Conservation (phyloP, 2,329 filamentous ascomycete species). For the Alternaria solani region DNA sequence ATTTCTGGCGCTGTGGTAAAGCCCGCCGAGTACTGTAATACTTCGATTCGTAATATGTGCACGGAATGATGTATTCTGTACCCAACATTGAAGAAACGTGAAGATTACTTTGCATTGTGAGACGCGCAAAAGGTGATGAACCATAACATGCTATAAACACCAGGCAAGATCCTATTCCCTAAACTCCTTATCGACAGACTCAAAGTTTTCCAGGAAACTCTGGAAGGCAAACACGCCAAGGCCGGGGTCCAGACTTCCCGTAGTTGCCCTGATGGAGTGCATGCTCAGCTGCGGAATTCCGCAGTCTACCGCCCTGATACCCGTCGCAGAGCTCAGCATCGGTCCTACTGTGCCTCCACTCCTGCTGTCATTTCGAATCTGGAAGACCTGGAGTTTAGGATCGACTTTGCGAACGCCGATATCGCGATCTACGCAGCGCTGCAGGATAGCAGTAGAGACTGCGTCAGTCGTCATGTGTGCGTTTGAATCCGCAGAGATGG, state of each 20-base stretch:
- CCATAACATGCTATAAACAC: not conserved
- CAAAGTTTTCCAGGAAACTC: conserved; percentile 86
- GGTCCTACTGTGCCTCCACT: conserved; percentile 96
- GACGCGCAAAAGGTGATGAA: not conserved
- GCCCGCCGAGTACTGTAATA: conserved; percentile 2
- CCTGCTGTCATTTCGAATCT: conserved; percentile 90
- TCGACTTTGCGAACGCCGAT: conserved; percentile 55
- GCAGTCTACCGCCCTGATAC: conserved; percentile 83
- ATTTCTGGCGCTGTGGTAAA: conserved; percentile 3
- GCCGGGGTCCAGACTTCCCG: conserved; percentile 84
- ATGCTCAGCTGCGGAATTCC: conserved; percentile 92
- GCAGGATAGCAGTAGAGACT: conserved; percentile 81
- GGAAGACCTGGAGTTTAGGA: conserved; percentile 84
- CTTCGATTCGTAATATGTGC: conserved; percentile 9
- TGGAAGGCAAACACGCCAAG: conserved; percentile 88
- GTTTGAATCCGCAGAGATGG: conserved; percentile 82
- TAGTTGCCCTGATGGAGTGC: conserved; percentile 91
- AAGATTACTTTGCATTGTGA: not conserved
- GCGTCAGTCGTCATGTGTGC: conserved; percentile 97
- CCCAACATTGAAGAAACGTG: not conserved
- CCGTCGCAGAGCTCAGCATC: conserved; percentile 81
- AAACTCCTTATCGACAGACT: conserved; percentile 85
- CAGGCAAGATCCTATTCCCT: conserved; percentile 27
- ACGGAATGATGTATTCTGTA: not conserved
- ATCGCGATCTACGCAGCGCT: conserved; percentile 72